These are phyloP conservation scores for Bryum argenteum DNA, from an alignment of 225 moss, liverwort and hornwort genomes.

Conservation along the genomic window DNA sequence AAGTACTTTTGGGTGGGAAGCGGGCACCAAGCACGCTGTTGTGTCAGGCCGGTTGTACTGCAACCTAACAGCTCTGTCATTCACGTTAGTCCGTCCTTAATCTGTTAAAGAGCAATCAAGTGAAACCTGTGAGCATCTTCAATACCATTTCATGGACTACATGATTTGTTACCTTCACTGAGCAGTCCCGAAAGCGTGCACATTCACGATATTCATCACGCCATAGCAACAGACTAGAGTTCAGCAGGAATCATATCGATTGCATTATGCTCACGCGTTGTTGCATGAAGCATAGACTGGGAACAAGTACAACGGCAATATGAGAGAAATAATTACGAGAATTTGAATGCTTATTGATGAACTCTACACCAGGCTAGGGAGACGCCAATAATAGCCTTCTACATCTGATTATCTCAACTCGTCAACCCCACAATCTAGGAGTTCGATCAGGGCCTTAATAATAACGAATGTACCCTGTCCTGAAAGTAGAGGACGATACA, in stretches of 20 bases:
- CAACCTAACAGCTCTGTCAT: constrained; percentile 38
- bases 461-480: constrained; percentile 25
- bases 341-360: constrained; percentile 47
- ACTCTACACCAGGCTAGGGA: constrained; percentile 44
- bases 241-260: not conserved
- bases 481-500: constrained; percentile 23
- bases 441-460: constrained; percentile 32
- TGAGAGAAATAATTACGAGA: constrained; percentile 31
- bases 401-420: constrained; percentile 52
- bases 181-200: not conserved
- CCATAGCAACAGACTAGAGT: not conserved
- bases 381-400: constrained; percentile 48
- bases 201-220: not conserved
- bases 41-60: constrained; percentile 31
- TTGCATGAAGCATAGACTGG: constrained; percentile 34
- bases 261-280: constrained; percentile 35
- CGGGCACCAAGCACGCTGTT: constrained; percentile 30
- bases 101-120: constrained; percentile 32
- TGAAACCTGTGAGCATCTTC: constrained; percentile 27
- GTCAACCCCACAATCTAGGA: constrained; percentile 52
- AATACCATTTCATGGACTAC: not conserved
- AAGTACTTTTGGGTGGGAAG: constrained; percentile 33
- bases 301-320: constrained; percentile 25
- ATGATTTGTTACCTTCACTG: not conserved
- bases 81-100: constrained; percentile 37